Base-by-base conservation (phyloP, 306 rosid species). In the Canavalia ensiformis region DNA sequence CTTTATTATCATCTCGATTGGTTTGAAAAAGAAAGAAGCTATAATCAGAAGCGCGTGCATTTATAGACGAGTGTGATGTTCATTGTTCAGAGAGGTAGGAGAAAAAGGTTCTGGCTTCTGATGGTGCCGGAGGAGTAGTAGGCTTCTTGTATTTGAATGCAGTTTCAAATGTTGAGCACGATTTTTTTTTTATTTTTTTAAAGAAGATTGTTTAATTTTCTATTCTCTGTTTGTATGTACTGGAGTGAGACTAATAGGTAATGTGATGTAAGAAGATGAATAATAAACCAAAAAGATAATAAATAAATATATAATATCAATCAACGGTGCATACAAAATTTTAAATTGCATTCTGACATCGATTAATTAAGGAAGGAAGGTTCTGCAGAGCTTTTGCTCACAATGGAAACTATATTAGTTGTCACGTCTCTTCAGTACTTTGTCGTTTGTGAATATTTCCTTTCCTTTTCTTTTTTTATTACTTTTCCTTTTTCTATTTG, bases 11-110 rank as follows among this genome's bases (percentile, higher is more conserved):
- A 67, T 41, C 25, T n/a, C 60, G 72, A 76, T 51, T 77, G 28
- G 42, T 54, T 68, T 33, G 25, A 37, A 33, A 49, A 50, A 46
- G 1, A 31, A 37, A 29, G 37, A 68, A 76, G 13, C 34, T 30
- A 25, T 67, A 5, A 35, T 71, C 29, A 75, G 2, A 76, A 72
- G 58, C 83, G 81, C 54, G 85, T 83, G 75, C 66, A 66, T 66
- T 72, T 31, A 64, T 68, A 73, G 67, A 42, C 3, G 33, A 30
- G 34, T 5, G 10, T 18, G 7, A 3, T 0, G 2, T 25, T 45
- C 9, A 1, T 45, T 45, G 7, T 45, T 46, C 39, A 13, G 49
- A 37, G 71, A 30, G 25, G 49, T 39, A 4, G 29, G 28, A 30
- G 68, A 64, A 7, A 5, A 30, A 1, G 60, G 3, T 51, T 39